Percentiles rank a stretch among this genome's conserved stretches.
Evolutionary conservation across 2,329 filamentous ascomycete species (phyloP).

Genomic region (Alternaria atra): DNA sequence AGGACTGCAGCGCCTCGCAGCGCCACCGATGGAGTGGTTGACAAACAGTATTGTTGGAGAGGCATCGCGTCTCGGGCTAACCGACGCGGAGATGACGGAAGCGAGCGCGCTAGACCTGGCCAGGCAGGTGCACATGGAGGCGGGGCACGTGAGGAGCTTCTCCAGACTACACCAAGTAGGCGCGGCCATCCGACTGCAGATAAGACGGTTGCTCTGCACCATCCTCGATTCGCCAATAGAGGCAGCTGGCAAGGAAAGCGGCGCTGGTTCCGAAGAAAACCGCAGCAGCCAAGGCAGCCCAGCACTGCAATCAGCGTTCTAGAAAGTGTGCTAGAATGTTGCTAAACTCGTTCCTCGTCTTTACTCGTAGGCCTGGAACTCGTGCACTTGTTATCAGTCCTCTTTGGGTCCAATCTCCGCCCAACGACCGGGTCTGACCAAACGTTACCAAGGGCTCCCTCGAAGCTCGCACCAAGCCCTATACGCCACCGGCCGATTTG

Average conservation of each 20-base stretch:
- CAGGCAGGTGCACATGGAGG: constrained; percentile 14
- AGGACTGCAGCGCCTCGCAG: constrained; percentile 14
- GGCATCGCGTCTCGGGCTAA: constrained; percentile 12
- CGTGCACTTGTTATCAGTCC: constrained; percentile 26
- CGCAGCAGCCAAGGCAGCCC: constrained; percentile 22
- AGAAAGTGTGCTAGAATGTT: constrained; percentile 33
- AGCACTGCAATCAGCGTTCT: constrained; percentile 22
- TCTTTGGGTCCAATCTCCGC: constrained; percentile 25
- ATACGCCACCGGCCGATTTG: constrained; percentile 67
- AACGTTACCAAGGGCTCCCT: constrained; percentile 3
- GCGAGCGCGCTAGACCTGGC: background rate
- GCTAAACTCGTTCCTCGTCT: background rate
- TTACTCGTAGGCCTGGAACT: background rate
- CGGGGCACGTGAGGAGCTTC: constrained; percentile 29
- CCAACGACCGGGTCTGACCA: constrained; percentile 23
- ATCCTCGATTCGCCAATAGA: constrained; percentile 21
- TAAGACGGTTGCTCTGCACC: constrained; percentile 12
- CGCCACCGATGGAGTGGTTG: constrained; percentile 26
- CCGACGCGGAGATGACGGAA: constrained; percentile 20
- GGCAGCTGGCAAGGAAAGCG: constrained; percentile 35
- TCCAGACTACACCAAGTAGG: constrained; percentile 20
- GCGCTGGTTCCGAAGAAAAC: constrained; percentile 22
- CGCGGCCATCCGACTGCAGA: constrained; percentile 22
- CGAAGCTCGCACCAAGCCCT: constrained; percentile 8
- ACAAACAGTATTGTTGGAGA: constrained; percentile 21